These are phyloP conservation scores for Leccinum subtestaceum DNA, from an alignment of 768 basidiomycete genomes.

Conservation along the genomic window DNA sequence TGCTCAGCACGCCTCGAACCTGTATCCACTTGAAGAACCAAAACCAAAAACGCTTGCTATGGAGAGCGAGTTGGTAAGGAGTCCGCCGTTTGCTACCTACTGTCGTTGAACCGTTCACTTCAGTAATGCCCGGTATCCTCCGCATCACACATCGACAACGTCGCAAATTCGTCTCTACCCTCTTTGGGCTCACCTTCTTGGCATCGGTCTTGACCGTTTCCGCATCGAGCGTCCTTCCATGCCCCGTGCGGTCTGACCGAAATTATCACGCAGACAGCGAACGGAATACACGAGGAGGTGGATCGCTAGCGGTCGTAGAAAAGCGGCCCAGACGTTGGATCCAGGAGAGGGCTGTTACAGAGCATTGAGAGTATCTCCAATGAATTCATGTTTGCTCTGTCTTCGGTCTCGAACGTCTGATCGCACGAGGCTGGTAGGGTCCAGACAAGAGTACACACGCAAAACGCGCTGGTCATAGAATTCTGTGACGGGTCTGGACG, in stretches of 20 bases:
- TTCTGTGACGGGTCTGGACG: slow-evolving; percentile 17
- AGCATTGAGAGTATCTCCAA: slow-evolving; percentile 11
- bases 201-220: slow-evolving; percentile 78
- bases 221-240: slow-evolving; percentile 75
- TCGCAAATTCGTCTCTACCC: slow-evolving; percentile 71
- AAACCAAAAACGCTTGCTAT: slow-evolving; percentile 10
- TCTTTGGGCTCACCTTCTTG: slow-evolving; percentile 79
- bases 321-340: slow-evolving; percentile 79
- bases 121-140: slow-evolving; percentile 62
- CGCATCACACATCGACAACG: slow-evolving; percentile 56
- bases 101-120: slow-evolving; percentile 32
- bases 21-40: background rate
- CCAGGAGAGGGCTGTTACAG: slow-evolving; percentile 52
- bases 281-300: slow-evolving; percentile 25
- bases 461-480: slow-evolving; percentile 21
- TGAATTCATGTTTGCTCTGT: slow-evolving; percentile 1
- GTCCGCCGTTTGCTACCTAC: too few species aligned
- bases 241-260: slow-evolving; percentile 65
- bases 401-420: background rate
- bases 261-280: slow-evolving; percentile 58
- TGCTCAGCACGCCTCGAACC: background rate
- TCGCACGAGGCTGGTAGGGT: background rate
- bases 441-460: background rate
- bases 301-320: slow-evolving; percentile 44
- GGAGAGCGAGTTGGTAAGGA: slow-evolving; percentile 24